A percentile compares a stretch with the other conserved stretches of the same genome.
Conservation (phyloP, 1,284 basidiomycete species). For the Trichosporon sp. region DNA sequence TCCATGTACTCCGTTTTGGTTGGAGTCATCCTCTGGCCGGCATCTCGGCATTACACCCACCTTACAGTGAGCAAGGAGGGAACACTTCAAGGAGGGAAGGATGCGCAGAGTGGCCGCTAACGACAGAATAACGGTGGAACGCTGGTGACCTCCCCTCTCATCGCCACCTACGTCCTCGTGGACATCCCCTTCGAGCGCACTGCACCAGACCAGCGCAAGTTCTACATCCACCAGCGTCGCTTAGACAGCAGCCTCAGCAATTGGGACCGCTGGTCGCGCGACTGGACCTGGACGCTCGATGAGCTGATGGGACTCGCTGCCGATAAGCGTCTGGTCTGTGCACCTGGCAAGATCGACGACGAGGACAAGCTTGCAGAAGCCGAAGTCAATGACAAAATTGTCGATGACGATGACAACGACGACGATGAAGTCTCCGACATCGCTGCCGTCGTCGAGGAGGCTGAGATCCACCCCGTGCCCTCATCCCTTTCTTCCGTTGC, state of each 20-base stretch:
- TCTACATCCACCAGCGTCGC: not conserved
- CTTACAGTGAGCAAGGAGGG: no score
- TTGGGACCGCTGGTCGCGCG: conserved; percentile 14
- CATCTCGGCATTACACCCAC: no score
- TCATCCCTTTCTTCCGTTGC: no score
- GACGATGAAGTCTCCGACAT: not conserved
- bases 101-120: not conserved
- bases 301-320: conserved; percentile 2
- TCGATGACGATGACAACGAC: not conserved
- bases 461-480: not conserved
- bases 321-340: not conserved
- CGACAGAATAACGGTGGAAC: not conserved
- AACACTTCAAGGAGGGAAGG: no score
- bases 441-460: not conserved
- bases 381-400: not conserved
- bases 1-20: no score
- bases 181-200: conserved; percentile 4
- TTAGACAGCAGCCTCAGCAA: conserved; percentile 16
- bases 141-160: not conserved
- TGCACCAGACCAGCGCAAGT: not conserved
- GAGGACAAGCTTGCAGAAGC: no score
- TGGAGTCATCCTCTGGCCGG: no score
- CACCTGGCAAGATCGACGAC: no score
- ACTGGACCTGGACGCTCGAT: conserved; percentile 9
- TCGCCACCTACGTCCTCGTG: not conserved